Conservation (phyloP, 225 moss, liverwort and hornwort genomes). For the Thuidium tamariscinum region DNA sequence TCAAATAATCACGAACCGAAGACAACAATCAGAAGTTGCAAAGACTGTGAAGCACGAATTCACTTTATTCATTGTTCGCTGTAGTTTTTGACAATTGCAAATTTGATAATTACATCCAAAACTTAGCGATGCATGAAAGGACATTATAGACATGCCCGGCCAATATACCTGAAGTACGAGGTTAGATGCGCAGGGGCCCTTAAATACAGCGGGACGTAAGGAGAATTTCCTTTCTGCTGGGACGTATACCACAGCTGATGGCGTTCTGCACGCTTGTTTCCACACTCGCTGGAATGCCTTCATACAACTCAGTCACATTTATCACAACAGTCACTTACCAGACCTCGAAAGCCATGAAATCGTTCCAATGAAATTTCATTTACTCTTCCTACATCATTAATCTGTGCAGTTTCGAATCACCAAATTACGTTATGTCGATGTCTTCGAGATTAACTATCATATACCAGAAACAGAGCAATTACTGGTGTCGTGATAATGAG, state of each 20-base stretch:
- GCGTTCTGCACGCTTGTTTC: constrained; percentile 13
- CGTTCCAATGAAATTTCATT: background rate
- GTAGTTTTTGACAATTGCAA: background rate
- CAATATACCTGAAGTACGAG: constrained; percentile 27
- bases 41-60: background rate
- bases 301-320: background rate
- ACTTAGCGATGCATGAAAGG: background rate
- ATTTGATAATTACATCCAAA: background rate
- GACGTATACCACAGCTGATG: constrained; percentile 13
- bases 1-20: background rate
- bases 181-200: constrained; percentile 22
- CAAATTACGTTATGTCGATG: background rate
- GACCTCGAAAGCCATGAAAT: background rate
- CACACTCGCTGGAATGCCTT: constrained; percentile 37
- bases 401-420: background rate
- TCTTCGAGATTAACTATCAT: background rate
- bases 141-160: background rate
- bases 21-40: background rate
- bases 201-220: constrained; percentile 11
- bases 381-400: background rate
- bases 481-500: background rate
- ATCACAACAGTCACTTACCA: background rate
- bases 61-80: background rate
- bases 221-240: constrained; percentile 20
- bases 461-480: background rate